Base-by-base conservation (phyloP, 2,329 filamentous ascomycete genomes). In the Curvularia sp. region DNA sequence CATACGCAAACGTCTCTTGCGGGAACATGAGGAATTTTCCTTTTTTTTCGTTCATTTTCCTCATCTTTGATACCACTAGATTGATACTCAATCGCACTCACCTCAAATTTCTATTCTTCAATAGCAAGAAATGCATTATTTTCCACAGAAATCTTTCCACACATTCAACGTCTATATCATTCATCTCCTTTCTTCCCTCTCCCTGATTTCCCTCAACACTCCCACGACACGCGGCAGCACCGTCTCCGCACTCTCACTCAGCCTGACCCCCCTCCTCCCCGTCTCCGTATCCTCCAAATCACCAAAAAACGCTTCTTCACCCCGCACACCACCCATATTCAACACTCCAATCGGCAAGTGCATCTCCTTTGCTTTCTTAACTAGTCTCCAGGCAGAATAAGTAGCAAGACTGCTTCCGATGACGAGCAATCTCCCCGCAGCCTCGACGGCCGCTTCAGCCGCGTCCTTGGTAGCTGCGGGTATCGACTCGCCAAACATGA, bases 401-500 rank as follows among this genome's bases (percentile, higher is more conserved):
- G 95, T 98, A 5, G 95, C 95, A 48, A 98, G 83, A 61, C 92
- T 97, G 35, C 92, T 97, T 4, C 93, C 95, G 15, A 98, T 77
- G 8, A 98, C 85, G 22, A 98, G 81, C 35, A 98, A 78, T 58
- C 87, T 86, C 5, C 87, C 88, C 18, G 75, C 90, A 28, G 84
- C 84, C 70, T 97, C 91, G 49, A 98, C 87, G 12, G 90, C 90
- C 28, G 86, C 80, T 72, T 98, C 93, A 1, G 93, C 94, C 0
- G 87, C 88, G 1, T 80, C 76, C 75, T 96, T 97, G 35, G 93
- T 88, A 1, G 79, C 70, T 1, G 79, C 77, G 0, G 86, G 82
- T 49, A 98, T 96, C 59, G 87, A 93, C 78, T 98, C 95, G 15
- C 95, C 95, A 75, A 98, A 98, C 92, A 98, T 97, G 68, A 93